phyloP scores from a whole-genome alignment of 2,329 filamentous ascomycete species.

The Aspergillus ochraceus region DNA sequence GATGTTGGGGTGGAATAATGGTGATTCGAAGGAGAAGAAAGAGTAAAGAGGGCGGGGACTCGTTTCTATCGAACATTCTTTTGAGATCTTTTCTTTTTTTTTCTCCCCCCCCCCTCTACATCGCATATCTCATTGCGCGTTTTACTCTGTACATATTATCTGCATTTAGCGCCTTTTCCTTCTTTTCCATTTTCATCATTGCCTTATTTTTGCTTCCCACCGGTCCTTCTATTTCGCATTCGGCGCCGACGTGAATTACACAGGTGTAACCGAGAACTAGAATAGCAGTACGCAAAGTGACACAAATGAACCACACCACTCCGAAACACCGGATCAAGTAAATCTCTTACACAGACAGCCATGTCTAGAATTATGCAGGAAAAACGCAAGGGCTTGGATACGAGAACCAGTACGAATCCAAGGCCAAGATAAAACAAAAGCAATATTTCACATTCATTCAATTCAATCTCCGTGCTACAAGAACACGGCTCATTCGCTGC shows the following conservation, averaged over 20 bases:
- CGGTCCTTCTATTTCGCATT: neutral
- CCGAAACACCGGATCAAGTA: neutral
- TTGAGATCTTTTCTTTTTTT: neutral
- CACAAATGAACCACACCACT: neutral
- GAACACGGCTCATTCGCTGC: constrained; percentile 6
- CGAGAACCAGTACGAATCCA: neutral
- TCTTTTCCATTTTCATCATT: neutral
- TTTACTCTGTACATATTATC: neutral
- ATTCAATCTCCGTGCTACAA: constrained; percentile 2
- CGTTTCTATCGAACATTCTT: no score
- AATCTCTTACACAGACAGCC: neutral
- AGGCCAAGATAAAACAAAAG: neutral
- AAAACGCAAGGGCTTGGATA: neutral
- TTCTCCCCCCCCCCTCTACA: no score
- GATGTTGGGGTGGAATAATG: constrained; percentile 9
- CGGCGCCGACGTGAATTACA: neutral
- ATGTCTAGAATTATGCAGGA: neutral
- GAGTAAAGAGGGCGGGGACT: constrained; percentile 5
- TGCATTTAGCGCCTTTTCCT: neutral
- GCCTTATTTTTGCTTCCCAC: neutral
- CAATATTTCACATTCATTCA: constrained; percentile 1
- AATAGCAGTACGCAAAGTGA: neutral
- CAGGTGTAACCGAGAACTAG: neutral
- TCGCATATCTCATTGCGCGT: neutral
- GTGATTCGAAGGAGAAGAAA: constrained; percentile 16